Conservation (phyloP, 352 stramenopile genomes). For the Phytophthora pisi region DNA sequence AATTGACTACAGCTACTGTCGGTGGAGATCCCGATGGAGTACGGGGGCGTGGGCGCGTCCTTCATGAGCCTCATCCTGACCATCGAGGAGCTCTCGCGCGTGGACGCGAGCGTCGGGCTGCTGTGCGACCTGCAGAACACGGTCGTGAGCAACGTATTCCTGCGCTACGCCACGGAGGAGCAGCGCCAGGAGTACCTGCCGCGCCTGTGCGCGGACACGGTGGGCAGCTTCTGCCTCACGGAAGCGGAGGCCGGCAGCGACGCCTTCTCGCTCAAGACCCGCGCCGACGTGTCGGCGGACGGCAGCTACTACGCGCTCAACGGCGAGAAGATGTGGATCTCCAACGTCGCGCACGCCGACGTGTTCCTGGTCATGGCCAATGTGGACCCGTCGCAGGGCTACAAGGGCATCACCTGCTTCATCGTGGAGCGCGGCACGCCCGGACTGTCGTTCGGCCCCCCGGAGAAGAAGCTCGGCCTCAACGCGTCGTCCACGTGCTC, state of each 20-base stretch:
- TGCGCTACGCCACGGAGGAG: constrained; percentile 69
- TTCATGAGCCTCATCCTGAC: constrained; percentile 95
- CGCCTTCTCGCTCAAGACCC: constrained; percentile 95
- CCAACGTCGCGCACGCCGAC: constrained; percentile 91
- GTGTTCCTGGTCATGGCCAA: constrained; percentile 96
- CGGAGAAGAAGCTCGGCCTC: constrained; percentile 96
- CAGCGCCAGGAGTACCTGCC: constrained; percentile 86
- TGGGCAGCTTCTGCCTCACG: constrained; percentile 95
- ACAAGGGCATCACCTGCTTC: constrained; percentile 97
- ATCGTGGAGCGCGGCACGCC: constrained; percentile 91
- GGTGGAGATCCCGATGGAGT: constrained; percentile 94
- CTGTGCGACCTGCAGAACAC: constrained; percentile 96
- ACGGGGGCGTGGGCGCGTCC: constrained; percentile 90
- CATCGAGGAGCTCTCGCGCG: constrained; percentile 95
- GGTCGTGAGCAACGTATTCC: constrained; percentile 95
- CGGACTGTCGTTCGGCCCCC: constrained; percentile 86
- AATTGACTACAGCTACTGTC: constrained; percentile 78
- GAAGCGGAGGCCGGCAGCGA: constrained; percentile 94
- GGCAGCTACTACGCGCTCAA: constrained; percentile 93
- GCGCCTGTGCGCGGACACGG: constrained; percentile 63
- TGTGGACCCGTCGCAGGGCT: constrained; percentile 80
- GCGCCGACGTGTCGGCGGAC: constrained; percentile 81
- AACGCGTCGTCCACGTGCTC: constrained; percentile 93
- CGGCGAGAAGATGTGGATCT: constrained; percentile 96
- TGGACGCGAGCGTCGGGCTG: constrained; percentile 95